Conservation (phyloP, 106 monocot genomes). For the Chionographis japonica region DNA sequence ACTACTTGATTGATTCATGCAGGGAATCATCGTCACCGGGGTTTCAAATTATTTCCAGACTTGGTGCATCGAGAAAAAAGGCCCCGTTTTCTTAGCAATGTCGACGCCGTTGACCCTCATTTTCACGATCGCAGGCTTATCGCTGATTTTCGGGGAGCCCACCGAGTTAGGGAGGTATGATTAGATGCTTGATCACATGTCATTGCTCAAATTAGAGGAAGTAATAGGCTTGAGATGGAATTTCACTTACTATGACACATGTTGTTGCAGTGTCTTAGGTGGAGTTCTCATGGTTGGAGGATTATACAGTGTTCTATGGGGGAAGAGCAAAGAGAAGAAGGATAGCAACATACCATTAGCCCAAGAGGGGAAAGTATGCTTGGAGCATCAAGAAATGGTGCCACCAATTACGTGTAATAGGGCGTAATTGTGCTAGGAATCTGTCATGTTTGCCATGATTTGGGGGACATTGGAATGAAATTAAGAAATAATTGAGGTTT, state of each 20-base stretch:
- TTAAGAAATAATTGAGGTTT: too few relatives aligned
- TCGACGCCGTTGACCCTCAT: slow-evolving; percentile 26
- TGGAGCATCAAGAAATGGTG: too few relatives aligned
- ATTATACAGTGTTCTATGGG: slow-evolving; percentile 24
- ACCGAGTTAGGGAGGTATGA: slow-evolving; percentile 33
- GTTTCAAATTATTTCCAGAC: slow-evolving; percentile 35
- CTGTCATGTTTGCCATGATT: too few relatives aligned
- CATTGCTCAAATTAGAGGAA: too few relatives aligned
- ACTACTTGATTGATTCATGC: neutral
- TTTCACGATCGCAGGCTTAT: slow-evolving; percentile 17
- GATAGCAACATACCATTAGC: too few relatives aligned
- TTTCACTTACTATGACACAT: too few relatives aligned
- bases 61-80: slow-evolving; percentile 45
- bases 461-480: too few relatives aligned
- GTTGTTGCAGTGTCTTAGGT: slow-evolving; percentile 25
- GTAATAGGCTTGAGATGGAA: too few relatives aligned
- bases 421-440: too few relatives aligned
- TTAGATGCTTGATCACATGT: neutral
- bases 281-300: slow-evolving; percentile 25
- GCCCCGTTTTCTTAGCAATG: slow-evolving; percentile 36
- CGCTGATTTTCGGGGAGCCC: slow-evolving; percentile 27
- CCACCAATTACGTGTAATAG: too few relatives aligned
- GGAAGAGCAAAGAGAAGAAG: slow-evolving; percentile 16
- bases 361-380: too few relatives aligned
- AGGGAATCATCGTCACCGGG: slow-evolving; percentile 33